Percentiles rank a stretch among this genome's conserved stretches.
These are phyloP conservation scores for Globisporangium nagaii DNA, from an alignment of 352 stramenopile genomes.

Conservation along the genomic window DNA sequence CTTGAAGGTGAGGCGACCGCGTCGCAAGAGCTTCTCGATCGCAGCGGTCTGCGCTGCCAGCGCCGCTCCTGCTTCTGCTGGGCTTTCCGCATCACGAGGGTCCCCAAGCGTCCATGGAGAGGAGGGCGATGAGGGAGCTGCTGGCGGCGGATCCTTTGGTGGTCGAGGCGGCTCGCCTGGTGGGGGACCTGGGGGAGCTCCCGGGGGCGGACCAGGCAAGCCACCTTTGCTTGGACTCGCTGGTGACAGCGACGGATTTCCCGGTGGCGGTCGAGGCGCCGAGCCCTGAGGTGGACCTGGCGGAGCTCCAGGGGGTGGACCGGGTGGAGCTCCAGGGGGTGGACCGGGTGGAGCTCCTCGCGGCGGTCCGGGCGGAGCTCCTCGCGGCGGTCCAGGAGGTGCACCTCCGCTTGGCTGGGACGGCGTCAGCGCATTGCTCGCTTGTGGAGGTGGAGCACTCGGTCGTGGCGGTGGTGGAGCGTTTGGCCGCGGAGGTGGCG, in stretches of 20 bases:
- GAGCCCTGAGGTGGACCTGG: conserved; percentile 13
- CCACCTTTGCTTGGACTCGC: conserved; percentile 7
- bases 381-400: conserved; percentile 1
- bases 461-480: conserved; percentile 15
- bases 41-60: neutral
- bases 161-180: conserved; percentile 42
- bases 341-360: conserved; percentile 22
- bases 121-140: conserved; percentile 1
- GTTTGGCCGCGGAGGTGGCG: conserved; percentile 21
- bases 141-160: conserved; percentile 39
- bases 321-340: conserved; percentile 21
- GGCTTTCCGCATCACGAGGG: too few species aligned
- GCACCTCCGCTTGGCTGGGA: conserved; percentile 6
- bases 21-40: conserved; percentile 52
- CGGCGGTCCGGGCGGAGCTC: conserved; percentile 16
- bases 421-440: conserved; percentile 1
- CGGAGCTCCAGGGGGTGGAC: conserved; percentile 18
- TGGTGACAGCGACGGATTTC: conserved; percentile 4
- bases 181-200: conserved; percentile 40
- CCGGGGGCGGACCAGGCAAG: conserved; percentile 29
- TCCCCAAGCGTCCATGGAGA: too few species aligned
- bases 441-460: conserved; percentile 2
- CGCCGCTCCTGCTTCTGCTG: neutral
- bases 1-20: conserved; percentile 65
- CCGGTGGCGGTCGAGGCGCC: conserved; percentile 15